Percentiles rank a stretch among this genome's conserved stretches.
These are phyloP conservation scores for Ascochyta fabae DNA, from an alignment of 2,329 filamentous ascomycete species.

Conservation along the genomic window DNA sequence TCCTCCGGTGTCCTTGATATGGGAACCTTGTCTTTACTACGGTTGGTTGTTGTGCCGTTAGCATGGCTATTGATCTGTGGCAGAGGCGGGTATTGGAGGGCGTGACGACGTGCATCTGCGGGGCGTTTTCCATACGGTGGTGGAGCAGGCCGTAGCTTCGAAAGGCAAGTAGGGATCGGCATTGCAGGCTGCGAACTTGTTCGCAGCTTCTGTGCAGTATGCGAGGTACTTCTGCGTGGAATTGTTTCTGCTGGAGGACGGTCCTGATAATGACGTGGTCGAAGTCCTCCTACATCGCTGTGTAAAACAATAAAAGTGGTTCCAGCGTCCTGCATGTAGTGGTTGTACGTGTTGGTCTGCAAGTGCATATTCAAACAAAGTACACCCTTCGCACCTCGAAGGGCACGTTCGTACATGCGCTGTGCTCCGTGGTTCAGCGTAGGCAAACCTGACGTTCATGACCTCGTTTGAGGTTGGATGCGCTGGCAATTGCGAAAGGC, in stretches of 20 bases:
- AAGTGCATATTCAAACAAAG: background rate
- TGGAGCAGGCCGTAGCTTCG: slow-evolving; percentile 5
- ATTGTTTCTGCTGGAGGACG: background rate
- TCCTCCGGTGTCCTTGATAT: slow-evolving; percentile 25
- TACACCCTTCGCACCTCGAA: background rate
- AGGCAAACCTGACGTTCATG: slow-evolving; percentile 3
- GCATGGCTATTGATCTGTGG: slow-evolving; percentile 12
- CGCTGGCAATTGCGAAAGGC: slow-evolving; percentile 1
- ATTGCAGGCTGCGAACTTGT: slow-evolving; percentile 24
- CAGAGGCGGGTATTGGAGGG: slow-evolving; percentile 10
- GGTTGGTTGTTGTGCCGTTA: slow-evolving; percentile 1
- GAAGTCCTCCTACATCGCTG: background rate
- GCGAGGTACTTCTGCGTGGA: background rate
- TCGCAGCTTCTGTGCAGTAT: slow-evolving; percentile 15
- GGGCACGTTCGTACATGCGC: background rate
- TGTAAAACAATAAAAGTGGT: background rate
- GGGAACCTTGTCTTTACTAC: slow-evolving; percentile 1
- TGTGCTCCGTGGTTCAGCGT: slow-evolving; percentile 2
- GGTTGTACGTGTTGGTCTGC: background rate
- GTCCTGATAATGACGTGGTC: background rate
- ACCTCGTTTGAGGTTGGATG: background rate
- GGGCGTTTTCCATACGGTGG: background rate
- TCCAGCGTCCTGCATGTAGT: background rate
- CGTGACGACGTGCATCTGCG: slow-evolving; percentile 16
- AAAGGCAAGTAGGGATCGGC: slow-evolving; percentile 17